These are phyloP conservation scores for Jaapia argillacea DNA, from an alignment of 768 basidiomycete genomes.

Conservation along the genomic window DNA sequence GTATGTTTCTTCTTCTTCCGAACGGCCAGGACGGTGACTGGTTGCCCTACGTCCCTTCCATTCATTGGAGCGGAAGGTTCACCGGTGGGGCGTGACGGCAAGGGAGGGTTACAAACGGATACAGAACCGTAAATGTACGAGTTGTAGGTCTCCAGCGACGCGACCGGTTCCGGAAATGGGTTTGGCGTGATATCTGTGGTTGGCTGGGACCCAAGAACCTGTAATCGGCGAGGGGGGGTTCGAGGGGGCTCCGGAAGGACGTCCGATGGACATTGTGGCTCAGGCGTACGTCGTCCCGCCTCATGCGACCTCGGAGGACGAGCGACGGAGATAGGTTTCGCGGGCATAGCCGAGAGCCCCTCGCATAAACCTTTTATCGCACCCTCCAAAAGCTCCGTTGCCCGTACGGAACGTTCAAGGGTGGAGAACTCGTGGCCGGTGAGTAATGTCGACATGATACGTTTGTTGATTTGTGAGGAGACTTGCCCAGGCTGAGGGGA, in stretches of 20 bases:
- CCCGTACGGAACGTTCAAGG: constrained; percentile 49
- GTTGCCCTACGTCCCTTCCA: constrained; percentile 4
- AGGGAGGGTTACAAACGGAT: constrained; percentile 36
- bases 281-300: neutral
- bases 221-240: constrained; percentile 30
- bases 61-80: neutral
- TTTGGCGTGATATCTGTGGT: constrained; percentile 38
- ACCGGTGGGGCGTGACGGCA: constrained; percentile 9
- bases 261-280: neutral
- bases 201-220: neutral
- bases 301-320: neutral
- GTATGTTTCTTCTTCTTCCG: constrained; percentile 36
- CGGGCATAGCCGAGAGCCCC: constrained; percentile 28
- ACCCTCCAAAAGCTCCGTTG: constrained; percentile 62
- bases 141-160: constrained; percentile 51
- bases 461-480: constrained; percentile 53
- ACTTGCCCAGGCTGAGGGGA: constrained; percentile 54
- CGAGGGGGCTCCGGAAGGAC: constrained; percentile 21
- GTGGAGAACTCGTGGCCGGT: constrained; percentile 75
- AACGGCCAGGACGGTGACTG: constrained; percentile 50
- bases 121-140: constrained; percentile 51
- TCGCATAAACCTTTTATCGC: constrained; percentile 66
- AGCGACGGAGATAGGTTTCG: constrained; percentile 3
- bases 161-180: constrained; percentile 55
- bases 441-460: constrained; percentile 58